Evolutionary conservation across 2,329 filamentous ascomycete species (phyloP).

Genomic region (Annulohypoxylon truncatum): DNA sequence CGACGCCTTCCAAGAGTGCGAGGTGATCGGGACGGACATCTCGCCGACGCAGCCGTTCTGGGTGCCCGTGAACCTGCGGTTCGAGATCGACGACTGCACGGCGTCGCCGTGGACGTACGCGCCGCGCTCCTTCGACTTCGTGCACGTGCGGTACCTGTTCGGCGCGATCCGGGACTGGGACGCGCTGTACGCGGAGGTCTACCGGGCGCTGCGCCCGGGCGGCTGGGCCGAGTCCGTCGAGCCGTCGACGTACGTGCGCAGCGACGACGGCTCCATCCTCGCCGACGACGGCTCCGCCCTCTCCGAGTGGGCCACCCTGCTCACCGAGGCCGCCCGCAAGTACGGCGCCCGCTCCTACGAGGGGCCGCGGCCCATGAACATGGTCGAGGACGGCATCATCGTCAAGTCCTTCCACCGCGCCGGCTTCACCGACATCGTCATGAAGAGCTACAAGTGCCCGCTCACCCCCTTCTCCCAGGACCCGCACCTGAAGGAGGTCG

Average conservation of each 20-base stretch:
- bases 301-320: conserved; percentile 5
- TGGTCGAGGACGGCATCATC: conserved; percentile 19
- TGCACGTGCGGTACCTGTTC: conserved; percentile 40
- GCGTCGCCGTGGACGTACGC: conserved; percentile 31
- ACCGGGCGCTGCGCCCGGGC: conserved; percentile 25
- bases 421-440: conserved; percentile 25
- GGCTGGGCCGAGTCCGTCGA: conserved; percentile 39
- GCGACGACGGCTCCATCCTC: conserved; percentile 25
- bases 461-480: conserved; percentile 22
- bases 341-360: neutral
- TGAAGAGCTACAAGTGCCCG: conserved; percentile 19
- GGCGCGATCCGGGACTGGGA: conserved; percentile 41
- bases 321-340: conserved; percentile 7
- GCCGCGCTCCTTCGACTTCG: conserved; percentile 35
- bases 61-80: conserved; percentile 38
- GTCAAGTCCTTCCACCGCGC: conserved; percentile 6
- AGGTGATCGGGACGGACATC: conserved; percentile 46
- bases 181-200: conserved; percentile 34
- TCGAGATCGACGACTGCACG: conserved; percentile 41
- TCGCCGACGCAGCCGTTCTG: conserved; percentile 42
- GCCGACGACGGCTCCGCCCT: conserved; percentile 24
- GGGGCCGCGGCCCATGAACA: conserved; percentile 4
- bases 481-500: conserved; percentile 24
- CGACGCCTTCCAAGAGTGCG: conserved; percentile 30
- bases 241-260: conserved; percentile 20